Conservation (phyloP, 1,139 yeast genomes). For the Geotrichum fermentans region DNA sequence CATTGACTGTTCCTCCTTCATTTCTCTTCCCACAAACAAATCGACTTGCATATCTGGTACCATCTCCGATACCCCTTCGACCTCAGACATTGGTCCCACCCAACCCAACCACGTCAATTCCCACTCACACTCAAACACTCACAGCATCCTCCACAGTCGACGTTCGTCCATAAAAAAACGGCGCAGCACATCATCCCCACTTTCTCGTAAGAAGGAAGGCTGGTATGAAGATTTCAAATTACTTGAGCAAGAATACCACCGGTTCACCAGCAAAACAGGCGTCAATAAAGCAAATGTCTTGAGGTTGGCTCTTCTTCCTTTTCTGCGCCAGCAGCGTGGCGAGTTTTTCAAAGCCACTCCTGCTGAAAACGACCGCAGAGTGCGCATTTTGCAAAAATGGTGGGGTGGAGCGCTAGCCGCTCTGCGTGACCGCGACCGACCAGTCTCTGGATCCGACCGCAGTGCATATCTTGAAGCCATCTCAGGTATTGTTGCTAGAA, state of each 20-base stretch:
- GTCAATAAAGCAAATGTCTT: constrained; percentile 60
- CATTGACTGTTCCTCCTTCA: constrained; percentile 6
- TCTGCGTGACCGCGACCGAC: constrained; percentile 35
- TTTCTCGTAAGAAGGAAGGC: constrained; percentile 3
- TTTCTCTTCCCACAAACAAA: background rate
- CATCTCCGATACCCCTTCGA: background rate
- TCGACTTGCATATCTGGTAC: background rate
- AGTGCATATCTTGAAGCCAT: constrained; percentile 71
- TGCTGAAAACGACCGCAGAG: constrained; percentile 24
- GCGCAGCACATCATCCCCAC: constrained; percentile 9
- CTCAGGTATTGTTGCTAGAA: constrained; percentile 58
- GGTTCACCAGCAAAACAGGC: constrained; percentile 45
- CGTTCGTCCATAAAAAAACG: constrained; percentile 8
- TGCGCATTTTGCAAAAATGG: constrained; percentile 52
- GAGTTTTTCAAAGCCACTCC: constrained; percentile 21
- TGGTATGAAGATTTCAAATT: constrained; percentile 25
- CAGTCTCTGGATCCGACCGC: constrained; percentile 50
- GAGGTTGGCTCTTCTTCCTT: constrained; percentile 62
- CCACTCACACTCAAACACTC: background rate
- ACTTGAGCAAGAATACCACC: constrained; percentile 29
- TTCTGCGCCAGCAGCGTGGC: constrained; percentile 43
- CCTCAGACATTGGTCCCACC: background rate
- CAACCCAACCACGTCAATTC: constrained; percentile 5
- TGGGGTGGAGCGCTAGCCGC: constrained; percentile 56
- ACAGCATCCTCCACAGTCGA: constrained; percentile 2